Evolutionary conservation across 2,329 filamentous ascomycete genomes (phyloP).

Genomic region (Pseudogymnoascus sp.): DNA sequence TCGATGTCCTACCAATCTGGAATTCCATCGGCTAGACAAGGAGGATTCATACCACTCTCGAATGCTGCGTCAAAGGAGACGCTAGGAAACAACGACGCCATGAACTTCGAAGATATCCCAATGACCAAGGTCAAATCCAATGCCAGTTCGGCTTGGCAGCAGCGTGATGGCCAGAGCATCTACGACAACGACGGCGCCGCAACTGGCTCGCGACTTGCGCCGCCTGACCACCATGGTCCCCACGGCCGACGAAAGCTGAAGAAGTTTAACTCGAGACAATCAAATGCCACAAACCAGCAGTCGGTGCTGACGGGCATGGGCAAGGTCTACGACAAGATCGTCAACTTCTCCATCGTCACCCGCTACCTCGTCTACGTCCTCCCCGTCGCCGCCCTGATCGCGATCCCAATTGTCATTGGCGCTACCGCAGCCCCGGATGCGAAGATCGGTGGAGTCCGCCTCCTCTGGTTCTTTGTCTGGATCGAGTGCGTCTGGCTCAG

Average conservation of each 20-base stretch:
- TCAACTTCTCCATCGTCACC: slow-evolving; percentile 55
- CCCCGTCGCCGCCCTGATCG: slow-evolving; percentile 53
- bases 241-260: slow-evolving; percentile 41
- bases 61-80: not conserved
- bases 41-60: not conserved
- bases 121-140: slow-evolving; percentile 3
- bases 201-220: not conserved
- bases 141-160: slow-evolving; percentile 9
- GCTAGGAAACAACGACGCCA: not conserved
- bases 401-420: slow-evolving; percentile 53
- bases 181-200: slow-evolving; percentile 8
- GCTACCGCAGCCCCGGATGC: slow-evolving; percentile 35
- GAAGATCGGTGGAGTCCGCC: slow-evolving; percentile 38
- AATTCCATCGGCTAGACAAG: not conserved
- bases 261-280: slow-evolving; percentile 31
- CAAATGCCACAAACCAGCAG: slow-evolving; percentile 42
- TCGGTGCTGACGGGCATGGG: slow-evolving; percentile 59
- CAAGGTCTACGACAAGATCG: slow-evolving; percentile 54
- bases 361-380: slow-evolving; percentile 62
- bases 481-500: slow-evolving; percentile 60
- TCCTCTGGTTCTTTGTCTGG: slow-evolving; percentile 60
- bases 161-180: slow-evolving; percentile 9
- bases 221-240: slow-evolving; percentile 14
- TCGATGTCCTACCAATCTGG: not conserved
- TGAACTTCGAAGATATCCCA: slow-evolving; percentile 1